Percentiles rank a stretch among this genome's conserved stretches.
These are phyloP conservation scores for Kitagawia praeruptora DNA, from an alignment of 129 eudicot genomes.

Conservation along the genomic window DNA sequence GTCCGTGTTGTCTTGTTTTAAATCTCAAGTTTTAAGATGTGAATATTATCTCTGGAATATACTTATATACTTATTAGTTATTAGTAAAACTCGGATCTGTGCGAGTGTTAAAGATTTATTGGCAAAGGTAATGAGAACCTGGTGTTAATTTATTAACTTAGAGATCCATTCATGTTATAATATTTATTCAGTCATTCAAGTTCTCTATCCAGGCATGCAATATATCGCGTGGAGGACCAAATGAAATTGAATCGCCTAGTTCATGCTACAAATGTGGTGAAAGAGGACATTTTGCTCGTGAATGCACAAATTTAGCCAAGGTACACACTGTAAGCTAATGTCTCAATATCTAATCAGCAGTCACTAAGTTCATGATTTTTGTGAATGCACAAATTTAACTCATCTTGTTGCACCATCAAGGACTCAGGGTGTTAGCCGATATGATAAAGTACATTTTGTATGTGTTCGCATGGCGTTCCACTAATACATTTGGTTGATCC, in stretches of 20 bases:
- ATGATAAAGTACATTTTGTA: background rate
- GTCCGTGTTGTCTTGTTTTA: background rate
- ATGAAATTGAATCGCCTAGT: background rate
- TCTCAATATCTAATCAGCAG: background rate
- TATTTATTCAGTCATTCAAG: background rate
- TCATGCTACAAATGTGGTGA: conserved; percentile 6
- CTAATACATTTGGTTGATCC: background rate
- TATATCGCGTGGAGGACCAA: background rate
- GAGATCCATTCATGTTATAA: background rate
- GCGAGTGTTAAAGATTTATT: background rate
- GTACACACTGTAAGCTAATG: background rate
- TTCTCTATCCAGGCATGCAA: background rate
- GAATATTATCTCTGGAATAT: background rate
- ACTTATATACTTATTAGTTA: background rate
- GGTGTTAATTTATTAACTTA: background rate
- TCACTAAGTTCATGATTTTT: background rate
- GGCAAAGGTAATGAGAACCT: background rate
- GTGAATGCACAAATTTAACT: background rate
- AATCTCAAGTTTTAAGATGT: background rate
- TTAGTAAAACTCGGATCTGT: background rate
- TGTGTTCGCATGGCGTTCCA: background rate
- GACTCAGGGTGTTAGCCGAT: background rate
- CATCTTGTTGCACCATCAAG: too few species aligned
- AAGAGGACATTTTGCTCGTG: conserved; percentile 7
- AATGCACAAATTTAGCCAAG: background rate